phyloP scores from a whole-genome alignment of 306 rosid genomes.

The Medicago arabica region DNA sequence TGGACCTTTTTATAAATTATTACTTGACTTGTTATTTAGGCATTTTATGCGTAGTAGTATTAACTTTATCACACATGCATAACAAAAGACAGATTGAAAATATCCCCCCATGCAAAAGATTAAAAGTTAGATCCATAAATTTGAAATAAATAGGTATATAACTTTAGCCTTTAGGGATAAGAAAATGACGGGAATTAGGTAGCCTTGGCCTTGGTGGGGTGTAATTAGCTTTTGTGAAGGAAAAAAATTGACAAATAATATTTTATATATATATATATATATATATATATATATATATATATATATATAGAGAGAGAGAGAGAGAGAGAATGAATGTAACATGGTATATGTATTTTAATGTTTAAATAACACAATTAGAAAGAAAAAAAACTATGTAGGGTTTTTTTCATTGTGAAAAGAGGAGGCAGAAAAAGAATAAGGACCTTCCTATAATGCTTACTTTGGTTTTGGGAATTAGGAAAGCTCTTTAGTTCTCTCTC shows the following conservation, averaged over 20 bases:
- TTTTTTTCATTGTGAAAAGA: constrained; percentile 36
- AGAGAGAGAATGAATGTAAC: no score
- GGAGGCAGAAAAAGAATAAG: constrained; percentile 46
- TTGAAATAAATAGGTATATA: constrained; percentile 32
- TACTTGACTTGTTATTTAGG: constrained; percentile 31
- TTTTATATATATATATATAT: no score
- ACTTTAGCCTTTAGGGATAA: constrained; percentile 47
- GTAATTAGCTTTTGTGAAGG: no score
- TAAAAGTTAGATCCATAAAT: constrained; percentile 21
- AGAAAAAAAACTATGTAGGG: no score
- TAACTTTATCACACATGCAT: constrained; percentile 47
- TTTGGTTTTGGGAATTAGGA: constrained; percentile 63
- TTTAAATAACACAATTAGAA: no score
- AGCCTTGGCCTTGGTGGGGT: constrained; percentile 29
- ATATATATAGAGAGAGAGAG: no score
- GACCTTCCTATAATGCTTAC: constrained; percentile 50
- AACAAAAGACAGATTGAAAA: constrained; percentile 49
- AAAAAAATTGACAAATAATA: no score
- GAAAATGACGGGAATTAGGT: constrained; percentile 25
- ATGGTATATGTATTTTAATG: no score
- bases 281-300: no score
- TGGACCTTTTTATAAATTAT: background rate
- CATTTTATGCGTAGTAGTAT: constrained; percentile 32
- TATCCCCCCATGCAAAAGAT: constrained; percentile 47
- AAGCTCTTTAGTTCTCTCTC: constrained; percentile 39